phyloP scores from a whole-genome alignment of 2,329 filamentous ascomycete genomes.

The Monilinia vaccinii-corymbosi region DNA sequence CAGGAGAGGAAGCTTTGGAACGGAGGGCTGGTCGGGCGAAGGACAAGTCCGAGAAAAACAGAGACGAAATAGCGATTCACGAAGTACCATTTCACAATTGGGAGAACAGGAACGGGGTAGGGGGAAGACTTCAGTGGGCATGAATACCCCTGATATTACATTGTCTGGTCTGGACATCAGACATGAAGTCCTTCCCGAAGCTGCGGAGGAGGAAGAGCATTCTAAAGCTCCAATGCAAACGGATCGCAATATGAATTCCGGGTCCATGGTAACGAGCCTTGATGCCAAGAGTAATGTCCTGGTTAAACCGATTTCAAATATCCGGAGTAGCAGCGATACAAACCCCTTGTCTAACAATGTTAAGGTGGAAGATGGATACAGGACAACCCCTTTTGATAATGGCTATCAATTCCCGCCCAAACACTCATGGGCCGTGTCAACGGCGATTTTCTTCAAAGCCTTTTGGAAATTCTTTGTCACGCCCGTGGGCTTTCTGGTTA shows the following conservation, averaged over 20 bases:
- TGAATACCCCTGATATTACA: conserved; percentile 8
- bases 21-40: conserved; percentile 27
- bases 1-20: conserved; percentile 25
- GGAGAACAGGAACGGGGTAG: conserved; percentile 9
- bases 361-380: conserved; percentile 13
- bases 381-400: conserved; percentile 43
- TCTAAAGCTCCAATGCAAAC: background rate
- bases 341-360: conserved; percentile 14
- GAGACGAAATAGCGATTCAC: conserved; percentile 20
- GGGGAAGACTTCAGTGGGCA: conserved; percentile 12
- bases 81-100: conserved; percentile 17
- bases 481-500: conserved; percentile 66
- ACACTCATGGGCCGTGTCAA: conserved; percentile 50
- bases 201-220: conserved; percentile 15
- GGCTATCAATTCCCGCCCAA: conserved; percentile 57
- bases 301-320: background rate
- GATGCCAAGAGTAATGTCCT: background rate
- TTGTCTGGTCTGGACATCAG: conserved; percentile 12
- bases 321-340: conserved; percentile 18
- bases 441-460: conserved; percentile 45
- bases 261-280: background rate
- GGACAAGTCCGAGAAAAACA: conserved; percentile 27
- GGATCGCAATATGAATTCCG: background rate
- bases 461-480: conserved; percentile 70
- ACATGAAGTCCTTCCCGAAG: conserved; percentile 20